Evolutionary conservation across 192 early-diverging fungal species (phyloP), one percentile per base, ranked within the genome.

Genomic region (Umbelopsis isabellina): DNA sequence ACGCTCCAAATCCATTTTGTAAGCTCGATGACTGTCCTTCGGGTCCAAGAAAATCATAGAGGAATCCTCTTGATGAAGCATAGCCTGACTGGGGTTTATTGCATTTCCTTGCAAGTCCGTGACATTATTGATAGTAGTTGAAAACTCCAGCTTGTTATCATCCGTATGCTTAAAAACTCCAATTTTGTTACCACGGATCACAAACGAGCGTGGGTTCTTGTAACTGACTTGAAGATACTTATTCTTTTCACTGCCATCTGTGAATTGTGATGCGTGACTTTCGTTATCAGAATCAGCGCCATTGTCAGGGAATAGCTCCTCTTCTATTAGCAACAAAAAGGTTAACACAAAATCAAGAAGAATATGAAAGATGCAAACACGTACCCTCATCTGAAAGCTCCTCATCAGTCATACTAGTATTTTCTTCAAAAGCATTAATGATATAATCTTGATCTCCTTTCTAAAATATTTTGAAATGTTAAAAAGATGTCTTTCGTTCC

Each of bases 21-120:
- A 96, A 53, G 96, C 82, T 45, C 85, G 90, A 70, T 93, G 80
- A 23, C 84, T 75, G 47, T 94, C 88, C 68, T 82, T 75, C 49
- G 85, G 80, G 68, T 92, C 83, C 87, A 92, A 87, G 72, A 96
- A 81, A 37, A 98, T 75, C 83, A 95, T 80, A 6, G 89, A 75
- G 20, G 88, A 83, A 76, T 98, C 96, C 66, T 93, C 88, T 74
- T 97, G 85, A 70, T 96, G 94, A 68, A 98, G 84, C 84, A 98
- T 89, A 47, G 91, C 83, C 65, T 91, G 83, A 18, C 74, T 83
- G 16, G 96, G 95, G 45, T 88, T 88, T 67, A 97, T 89, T 49
- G 77, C 71, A 20, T 76, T 69, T 21, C 91, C 90, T 41, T 79
- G 80, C 35, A 85, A 79, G 68, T 86, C 82, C 16, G 77, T 77